A percentile compares a stretch with the other conserved stretches of the same genome.
Conservation (phyloP, 768 basidiomycete species). For the Phylloporus arenicola region DNA sequence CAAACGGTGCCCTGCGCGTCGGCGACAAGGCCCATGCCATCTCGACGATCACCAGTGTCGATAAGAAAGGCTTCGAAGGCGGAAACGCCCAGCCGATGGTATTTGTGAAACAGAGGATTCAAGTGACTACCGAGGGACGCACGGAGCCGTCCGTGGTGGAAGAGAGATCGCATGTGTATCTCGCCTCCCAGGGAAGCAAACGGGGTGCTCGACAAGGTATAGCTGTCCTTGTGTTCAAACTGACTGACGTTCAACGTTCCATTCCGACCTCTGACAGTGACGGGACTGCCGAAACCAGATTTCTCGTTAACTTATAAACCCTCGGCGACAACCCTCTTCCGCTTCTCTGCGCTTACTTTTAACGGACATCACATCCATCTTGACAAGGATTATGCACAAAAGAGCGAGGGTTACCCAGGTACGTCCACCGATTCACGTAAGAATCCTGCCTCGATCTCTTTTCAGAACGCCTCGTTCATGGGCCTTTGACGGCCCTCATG, state of each 20-base stretch:
- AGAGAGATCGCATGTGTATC: slow-evolving; percentile 66
- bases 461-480: slow-evolving; percentile 78
- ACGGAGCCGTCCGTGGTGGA: slow-evolving; percentile 49
- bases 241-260: neutral
- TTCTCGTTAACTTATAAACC: slow-evolving; percentile 67
- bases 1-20: slow-evolving; percentile 40
- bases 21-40: slow-evolving; percentile 48
- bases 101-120: slow-evolving; percentile 64
- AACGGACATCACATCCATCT: slow-evolving; percentile 84
- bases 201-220: slow-evolving; percentile 43
- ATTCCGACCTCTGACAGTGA: slow-evolving; percentile 27
- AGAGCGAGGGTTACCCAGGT: slow-evolving; percentile 71
- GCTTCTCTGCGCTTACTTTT: slow-evolving; percentile 82
- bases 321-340: slow-evolving; percentile 67
- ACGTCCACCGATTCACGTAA: neutral
- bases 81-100: slow-evolving; percentile 57
- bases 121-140: slow-evolving; percentile 42
- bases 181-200: slow-evolving; percentile 29
- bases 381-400: slow-evolving; percentile 65
- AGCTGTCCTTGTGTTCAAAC: neutral
- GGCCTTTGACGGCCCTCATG: slow-evolving; percentile 76
- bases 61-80: slow-evolving; percentile 60
- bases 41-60: slow-evolving; percentile 45
- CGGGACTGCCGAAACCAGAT: slow-evolving; percentile 45
- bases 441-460: neutral